Evolutionary conservation across 2,329 filamentous ascomycete genomes (phyloP).

Genomic region (Monosporascus sp.): DNA sequence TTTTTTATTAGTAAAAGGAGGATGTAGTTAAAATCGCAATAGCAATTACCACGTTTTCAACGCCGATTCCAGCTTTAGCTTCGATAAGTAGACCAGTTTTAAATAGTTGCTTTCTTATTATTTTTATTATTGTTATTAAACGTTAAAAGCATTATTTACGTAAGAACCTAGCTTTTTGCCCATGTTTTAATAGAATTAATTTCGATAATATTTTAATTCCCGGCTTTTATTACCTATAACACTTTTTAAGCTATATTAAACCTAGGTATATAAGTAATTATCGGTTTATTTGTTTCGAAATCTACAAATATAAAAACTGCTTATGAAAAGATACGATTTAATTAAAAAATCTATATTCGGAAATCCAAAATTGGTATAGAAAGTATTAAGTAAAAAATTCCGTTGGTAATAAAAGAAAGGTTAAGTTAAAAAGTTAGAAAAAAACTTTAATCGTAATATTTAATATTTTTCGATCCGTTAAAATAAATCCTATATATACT

Average conservation of each 20-base stretch:
- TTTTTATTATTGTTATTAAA: neutral
- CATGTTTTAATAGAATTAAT: neutral
- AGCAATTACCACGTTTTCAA: too few relatives aligned
- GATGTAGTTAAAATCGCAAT: too few relatives aligned
- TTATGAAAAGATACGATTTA: neutral
- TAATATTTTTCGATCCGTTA: neutral
- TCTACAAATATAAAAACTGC: neutral
- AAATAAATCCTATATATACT: neutral
- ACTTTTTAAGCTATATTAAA: neutral
- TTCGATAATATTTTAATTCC: neutral
- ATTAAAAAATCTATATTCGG: neutral
- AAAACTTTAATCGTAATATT: neutral
- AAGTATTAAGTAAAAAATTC: neutral
- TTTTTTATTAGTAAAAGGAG: too few relatives aligned
- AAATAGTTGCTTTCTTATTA: neutral
- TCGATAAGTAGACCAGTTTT: too few relatives aligned
- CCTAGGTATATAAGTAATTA: neutral
- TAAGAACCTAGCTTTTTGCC: neutral
- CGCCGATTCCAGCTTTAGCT: too few relatives aligned
- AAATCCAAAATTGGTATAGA: neutral
- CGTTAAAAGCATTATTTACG: neutral
- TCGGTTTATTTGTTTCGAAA: neutral
- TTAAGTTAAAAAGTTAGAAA: neutral
- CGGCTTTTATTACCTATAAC: neutral
- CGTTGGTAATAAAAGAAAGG: neutral